phyloP scores from a whole-genome alignment of 2,329 filamentous ascomycete species.

The Ophiobolus disseminans region DNA sequence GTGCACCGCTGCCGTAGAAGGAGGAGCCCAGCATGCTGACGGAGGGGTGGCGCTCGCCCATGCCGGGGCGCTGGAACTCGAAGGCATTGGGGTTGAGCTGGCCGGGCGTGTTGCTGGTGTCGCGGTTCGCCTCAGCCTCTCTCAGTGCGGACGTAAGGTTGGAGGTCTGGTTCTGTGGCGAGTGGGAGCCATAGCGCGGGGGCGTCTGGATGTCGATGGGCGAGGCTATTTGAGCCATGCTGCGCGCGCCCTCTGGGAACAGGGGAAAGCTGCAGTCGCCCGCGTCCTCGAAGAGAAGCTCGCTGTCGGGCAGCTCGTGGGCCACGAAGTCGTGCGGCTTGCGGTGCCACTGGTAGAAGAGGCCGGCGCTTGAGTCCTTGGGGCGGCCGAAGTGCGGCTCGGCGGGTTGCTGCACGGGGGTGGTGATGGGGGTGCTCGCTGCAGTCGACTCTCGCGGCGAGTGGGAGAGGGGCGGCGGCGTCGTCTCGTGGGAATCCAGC shows the following conservation, averaged over 20 bases:
- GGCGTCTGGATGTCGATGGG: conserved; percentile 67
- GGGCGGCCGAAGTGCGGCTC: conserved; percentile 51
- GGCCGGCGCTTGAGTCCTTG: conserved; percentile 44
- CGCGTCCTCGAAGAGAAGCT: conserved; percentile 51
- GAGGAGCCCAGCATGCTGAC: conserved; percentile 55
- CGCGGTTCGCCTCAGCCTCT: conserved; percentile 50
- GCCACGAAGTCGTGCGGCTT: conserved; percentile 47
- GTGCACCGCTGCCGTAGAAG: conserved; percentile 65
- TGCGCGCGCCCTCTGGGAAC: conserved; percentile 44
- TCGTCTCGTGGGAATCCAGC: conserved; percentile 61
- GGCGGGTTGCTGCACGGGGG: conserved; percentile 48
- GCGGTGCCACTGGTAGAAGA: conserved; percentile 55
- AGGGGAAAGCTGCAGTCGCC: conserved; percentile 51
- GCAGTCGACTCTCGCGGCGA: conserved; percentile 61
- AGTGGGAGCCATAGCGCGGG: conserved; percentile 63
- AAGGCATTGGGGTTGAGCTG: conserved; percentile 48
- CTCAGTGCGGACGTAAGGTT: conserved; percentile 69
- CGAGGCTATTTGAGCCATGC: conserved; percentile 61
- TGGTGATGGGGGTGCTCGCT: conserved; percentile 59
- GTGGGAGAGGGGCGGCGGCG: conserved; percentile 59
- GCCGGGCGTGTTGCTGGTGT: conserved; percentile 48
- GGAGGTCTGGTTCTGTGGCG: conserved; percentile 67
- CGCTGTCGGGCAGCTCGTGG: conserved; percentile 39
- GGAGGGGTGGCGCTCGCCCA: conserved; percentile 61
- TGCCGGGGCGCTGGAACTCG: conserved; percentile 41